phyloP scores from a whole-genome alignment of 305 asterid species.

The Rubia occidens region DNA sequence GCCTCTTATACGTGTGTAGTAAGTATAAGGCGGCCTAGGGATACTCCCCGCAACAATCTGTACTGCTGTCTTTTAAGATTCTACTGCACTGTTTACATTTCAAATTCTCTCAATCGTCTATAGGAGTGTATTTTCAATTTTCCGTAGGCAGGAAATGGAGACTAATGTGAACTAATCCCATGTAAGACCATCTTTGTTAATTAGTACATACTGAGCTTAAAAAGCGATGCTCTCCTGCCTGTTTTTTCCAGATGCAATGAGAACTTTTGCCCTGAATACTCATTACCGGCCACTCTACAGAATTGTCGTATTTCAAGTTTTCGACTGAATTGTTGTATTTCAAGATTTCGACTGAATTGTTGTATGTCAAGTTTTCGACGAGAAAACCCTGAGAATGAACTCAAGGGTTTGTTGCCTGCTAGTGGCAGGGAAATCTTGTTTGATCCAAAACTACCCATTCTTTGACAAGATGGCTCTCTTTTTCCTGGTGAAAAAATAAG shows the following conservation, averaged over 20 bases:
- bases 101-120: background rate
- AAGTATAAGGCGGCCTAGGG: background rate
- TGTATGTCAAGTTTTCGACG: background rate
- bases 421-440: background rate
- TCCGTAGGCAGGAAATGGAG: slow-evolving; percentile 5
- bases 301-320: background rate
- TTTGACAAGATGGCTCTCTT: background rate
- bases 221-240: background rate
- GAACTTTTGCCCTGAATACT: background rate
- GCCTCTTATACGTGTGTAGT: background rate
- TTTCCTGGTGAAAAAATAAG: background rate
- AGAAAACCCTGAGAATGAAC: too few species aligned
- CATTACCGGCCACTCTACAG: background rate
- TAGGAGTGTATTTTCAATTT: slow-evolving; percentile 4
- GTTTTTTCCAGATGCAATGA: background rate
- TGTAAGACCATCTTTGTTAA: slow-evolving; percentile 10
- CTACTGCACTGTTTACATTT: background rate
- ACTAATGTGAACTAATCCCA: background rate
- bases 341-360: background rate
- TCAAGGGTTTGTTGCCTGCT: background rate
- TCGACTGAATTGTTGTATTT: background rate
- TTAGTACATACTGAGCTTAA: background rate
- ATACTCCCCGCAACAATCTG: slow-evolving; percentile 6
- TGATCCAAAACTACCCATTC: background rate
- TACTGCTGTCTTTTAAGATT: background rate